Evolutionary conservation across 257 asterid genomes (phyloP), one percentile per base, ranked within the genome.

Genomic region (Striga asiatica): DNA sequence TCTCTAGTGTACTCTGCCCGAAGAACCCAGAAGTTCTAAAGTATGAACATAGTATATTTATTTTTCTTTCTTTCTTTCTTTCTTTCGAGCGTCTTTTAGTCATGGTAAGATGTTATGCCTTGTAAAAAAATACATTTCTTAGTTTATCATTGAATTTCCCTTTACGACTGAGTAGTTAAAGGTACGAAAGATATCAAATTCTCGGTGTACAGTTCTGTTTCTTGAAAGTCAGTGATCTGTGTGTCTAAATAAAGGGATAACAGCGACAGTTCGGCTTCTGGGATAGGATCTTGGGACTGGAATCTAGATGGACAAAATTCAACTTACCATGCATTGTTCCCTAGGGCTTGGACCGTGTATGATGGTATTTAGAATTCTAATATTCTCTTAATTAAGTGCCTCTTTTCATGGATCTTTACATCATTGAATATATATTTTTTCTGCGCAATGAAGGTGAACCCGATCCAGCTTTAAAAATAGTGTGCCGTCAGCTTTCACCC

Each of bases 211-310:
- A 43, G 31, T 51, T 39, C 8, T 43, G 2, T 9, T 39, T 45
- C 37, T 21, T 49, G 58, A 54, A 35, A 28, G 3, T 17, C 43
- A 41, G 25, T 27, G 10, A 49, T 16, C 38, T 39, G 47, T 49
- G 54, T 74, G 31, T 71, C 58, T 66, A 49, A 52, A 50, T 35
- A 35, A 56, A 64, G 51, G 77, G 64, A 66, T 60, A 52, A 68
- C 94, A 84, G 98, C 59, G 89, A 80, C 60, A 65, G 61, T 52
- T 73, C 89, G 58, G 84, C 77, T 66, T 65, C 80, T 59, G 98
- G 98, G 64, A 81, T 88, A 67, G 88, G 81, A 75, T 87, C 95
- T 58, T 92, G 98, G 98, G 98, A 88, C 80, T 92, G 98, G 98
- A 78, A 69, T 34, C 77, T 92, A 55, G 68, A 64, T 37, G 98